Conservation (phyloP, 106 monocot species). For the Apostasia ramifera region DNA sequence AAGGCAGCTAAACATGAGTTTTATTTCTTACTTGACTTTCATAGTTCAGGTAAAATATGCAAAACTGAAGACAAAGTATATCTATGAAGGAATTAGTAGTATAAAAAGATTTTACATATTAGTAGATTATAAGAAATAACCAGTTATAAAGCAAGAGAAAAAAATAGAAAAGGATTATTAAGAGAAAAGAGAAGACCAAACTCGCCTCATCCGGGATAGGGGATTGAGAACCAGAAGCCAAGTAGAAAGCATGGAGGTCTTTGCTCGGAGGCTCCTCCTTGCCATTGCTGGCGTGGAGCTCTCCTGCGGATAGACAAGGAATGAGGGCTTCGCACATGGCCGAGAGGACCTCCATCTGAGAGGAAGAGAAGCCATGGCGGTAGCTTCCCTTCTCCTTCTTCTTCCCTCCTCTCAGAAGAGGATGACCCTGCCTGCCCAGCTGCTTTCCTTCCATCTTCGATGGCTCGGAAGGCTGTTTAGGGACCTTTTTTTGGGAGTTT, state of each 20-base stretch:
- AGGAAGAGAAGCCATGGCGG: slow-evolving; percentile 51
- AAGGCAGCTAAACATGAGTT: too few relatives aligned
- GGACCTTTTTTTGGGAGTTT: too few relatives aligned
- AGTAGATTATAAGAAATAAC: too few relatives aligned
- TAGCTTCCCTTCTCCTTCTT: slow-evolving; percentile 10
- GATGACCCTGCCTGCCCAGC: slow-evolving; percentile 31
- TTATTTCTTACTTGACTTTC: too few relatives aligned
- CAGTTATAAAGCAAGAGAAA: too few relatives aligned
- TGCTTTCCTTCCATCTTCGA: slow-evolving; percentile 2
- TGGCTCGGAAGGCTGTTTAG: too few relatives aligned
- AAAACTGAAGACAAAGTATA: too few relatives aligned
- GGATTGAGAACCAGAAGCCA: slow-evolving; percentile 33
- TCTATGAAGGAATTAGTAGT: too few relatives aligned
- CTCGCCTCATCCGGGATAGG: slow-evolving; percentile 68
- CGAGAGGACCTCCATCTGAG: slow-evolving; percentile 45
- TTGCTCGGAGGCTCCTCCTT: slow-evolving; percentile 41
- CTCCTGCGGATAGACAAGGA: slow-evolving; percentile 35
- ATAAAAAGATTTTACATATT: too few relatives aligned
- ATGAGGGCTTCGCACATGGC: slow-evolving; percentile 77
- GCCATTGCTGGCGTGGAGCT: slow-evolving; percentile 14
- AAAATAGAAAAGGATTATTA: too few relatives aligned
- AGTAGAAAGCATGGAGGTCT: slow-evolving; percentile 44
- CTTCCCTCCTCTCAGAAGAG: slow-evolving; percentile 40
- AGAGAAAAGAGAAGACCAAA: too few relatives aligned
- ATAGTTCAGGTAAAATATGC: too few relatives aligned